phyloP scores from a whole-genome alignment of 2,329 filamentous ascomycete genomes.

The Talaromyces sp. region DNA sequence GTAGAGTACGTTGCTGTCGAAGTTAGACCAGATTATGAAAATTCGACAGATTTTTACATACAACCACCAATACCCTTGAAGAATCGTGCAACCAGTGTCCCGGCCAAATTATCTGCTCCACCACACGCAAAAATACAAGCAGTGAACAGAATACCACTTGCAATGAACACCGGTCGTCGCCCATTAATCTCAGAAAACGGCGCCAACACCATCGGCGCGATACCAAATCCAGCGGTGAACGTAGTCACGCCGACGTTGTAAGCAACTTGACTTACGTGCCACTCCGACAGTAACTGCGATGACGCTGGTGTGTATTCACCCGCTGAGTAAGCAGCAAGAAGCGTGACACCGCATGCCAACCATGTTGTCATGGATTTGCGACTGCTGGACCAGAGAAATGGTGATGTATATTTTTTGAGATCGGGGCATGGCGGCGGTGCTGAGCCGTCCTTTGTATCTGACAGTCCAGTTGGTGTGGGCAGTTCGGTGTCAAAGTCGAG shows the following conservation, averaged over 20 bases:
- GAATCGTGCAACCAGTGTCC: slow-evolving; percentile 72
- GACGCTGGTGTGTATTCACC: slow-evolving; percentile 73
- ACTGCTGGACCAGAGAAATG: slow-evolving; percentile 66
- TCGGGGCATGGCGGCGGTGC: slow-evolving; percentile 58
- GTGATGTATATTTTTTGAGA: slow-evolving; percentile 63
- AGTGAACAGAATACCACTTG: slow-evolving; percentile 69
- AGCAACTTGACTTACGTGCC: slow-evolving; percentile 61
- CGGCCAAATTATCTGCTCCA: slow-evolving; percentile 63
- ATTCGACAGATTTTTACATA: slow-evolving; percentile 38
- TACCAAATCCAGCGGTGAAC: slow-evolving; percentile 75
- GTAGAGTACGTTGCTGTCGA: slow-evolving; percentile 66
- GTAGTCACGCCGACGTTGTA: slow-evolving; percentile 72
- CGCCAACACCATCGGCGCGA: slow-evolving; percentile 78
- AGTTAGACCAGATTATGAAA: background rate
- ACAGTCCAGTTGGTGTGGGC: slow-evolving; percentile 42
- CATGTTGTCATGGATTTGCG: slow-evolving; percentile 69
- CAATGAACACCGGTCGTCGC: slow-evolving; percentile 74
- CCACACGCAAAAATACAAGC: slow-evolving; percentile 69
- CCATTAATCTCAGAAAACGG: slow-evolving; percentile 88
- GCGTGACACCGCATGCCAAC: slow-evolving; percentile 72
- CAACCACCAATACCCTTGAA: slow-evolving; percentile 73
- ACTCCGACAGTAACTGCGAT: slow-evolving; percentile 61
- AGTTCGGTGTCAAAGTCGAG: slow-evolving; percentile 60
- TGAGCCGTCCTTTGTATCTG: slow-evolving; percentile 29
- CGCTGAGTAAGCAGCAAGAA: slow-evolving; percentile 73